Evolutionary conservation across 2,329 filamentous ascomycete genomes (phyloP), one percentile per base, ranked within the genome.

Genomic region (Botrytis deweyae): DNA sequence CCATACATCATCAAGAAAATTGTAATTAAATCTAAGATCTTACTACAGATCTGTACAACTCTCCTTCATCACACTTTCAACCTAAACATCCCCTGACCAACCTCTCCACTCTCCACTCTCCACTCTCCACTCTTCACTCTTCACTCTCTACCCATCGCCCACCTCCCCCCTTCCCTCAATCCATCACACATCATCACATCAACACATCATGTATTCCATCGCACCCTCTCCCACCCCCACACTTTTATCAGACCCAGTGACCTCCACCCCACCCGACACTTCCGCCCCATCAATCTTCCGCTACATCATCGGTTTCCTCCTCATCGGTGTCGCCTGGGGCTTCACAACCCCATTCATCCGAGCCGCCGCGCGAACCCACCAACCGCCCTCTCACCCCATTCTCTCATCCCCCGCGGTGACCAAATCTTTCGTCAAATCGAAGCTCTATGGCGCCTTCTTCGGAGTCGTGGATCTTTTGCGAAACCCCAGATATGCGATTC

Each of bases 311-410:
- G 93, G 93, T 78, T 98, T 98, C 86, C 87, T 98, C 72, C 89
- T 97, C 74, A 95, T 98, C 77, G 94, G 95, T 71, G 85, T 96
- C 38, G 95, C 94, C 78, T 98, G 95, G 95, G 95, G 95, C 70
- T 90, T 97, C 78, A 97, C 94, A 1, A 97, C 94, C 33, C 91
- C 92, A 72, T 98, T 98, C 85, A 97, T 98, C 86, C 91, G 95
- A 38, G 89, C 89, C 76, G 95, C 95, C 16, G 95, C 95, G 2
- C 88, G 92, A 67, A 87, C 90, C 75, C 94, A 96, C 84, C 88
- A 86, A 72, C 90, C 91, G 4, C 86, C 89, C 2, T 77, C 86
- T 1, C 90, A 91, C 78, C 84, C 88, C 4, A 78, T 88, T 33
- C 84, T 91, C 49, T 83, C 86, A 61, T 81, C 84, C 20, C 84